phyloP scores from a whole-genome alignment of 1,284 basidiomycete species.

The Acaromyces ingoldii region DNA sequence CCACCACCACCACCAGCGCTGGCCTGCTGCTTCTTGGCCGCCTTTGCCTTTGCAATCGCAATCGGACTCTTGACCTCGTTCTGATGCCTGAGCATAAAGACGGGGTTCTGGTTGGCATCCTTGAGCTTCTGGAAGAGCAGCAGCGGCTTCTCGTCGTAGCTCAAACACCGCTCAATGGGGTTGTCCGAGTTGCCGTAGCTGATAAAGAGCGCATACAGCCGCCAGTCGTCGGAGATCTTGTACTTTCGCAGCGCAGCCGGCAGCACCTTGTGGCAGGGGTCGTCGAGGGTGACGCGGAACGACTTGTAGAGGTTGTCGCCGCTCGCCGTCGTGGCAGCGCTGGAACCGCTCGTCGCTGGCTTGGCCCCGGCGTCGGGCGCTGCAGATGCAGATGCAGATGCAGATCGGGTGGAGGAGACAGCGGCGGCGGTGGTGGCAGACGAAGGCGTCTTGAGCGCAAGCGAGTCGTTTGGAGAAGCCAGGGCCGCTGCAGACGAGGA shows the following conservation, averaged over 20 bases:
- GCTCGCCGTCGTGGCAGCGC: background rate
- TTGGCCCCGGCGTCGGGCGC: too few relatives aligned
- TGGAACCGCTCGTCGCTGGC: too few relatives aligned
- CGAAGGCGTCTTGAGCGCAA: background rate
- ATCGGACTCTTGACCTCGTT: constrained; percentile 90
- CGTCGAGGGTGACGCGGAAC: constrained; percentile 67
- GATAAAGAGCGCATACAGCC: constrained; percentile 97
- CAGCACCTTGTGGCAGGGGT: constrained; percentile 95
- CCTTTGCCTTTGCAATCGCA: constrained; percentile 44
- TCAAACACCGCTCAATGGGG: constrained; percentile 77
- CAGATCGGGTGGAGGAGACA: background rate
- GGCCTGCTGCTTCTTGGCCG: constrained; percentile 19
- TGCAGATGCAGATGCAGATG: too few relatives aligned
- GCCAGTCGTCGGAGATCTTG: constrained; percentile 98
- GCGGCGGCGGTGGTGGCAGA: background rate
- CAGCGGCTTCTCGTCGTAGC: constrained; percentile 95
- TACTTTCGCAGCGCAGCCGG: constrained; percentile 98
- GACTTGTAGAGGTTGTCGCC: constrained; percentile 53
- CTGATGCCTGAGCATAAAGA: constrained; percentile 98
- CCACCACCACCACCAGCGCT: constrained; percentile 9
- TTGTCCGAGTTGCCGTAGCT: constrained; percentile 71
- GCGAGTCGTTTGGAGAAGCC: background rate
- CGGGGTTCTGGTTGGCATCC: constrained; percentile 92
- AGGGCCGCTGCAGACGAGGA: background rate
- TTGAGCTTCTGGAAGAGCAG: constrained; percentile 95